Conservation (phyloP, 2,329 filamentous ascomycete genomes). For the Xylariaceae sp. region DNA sequence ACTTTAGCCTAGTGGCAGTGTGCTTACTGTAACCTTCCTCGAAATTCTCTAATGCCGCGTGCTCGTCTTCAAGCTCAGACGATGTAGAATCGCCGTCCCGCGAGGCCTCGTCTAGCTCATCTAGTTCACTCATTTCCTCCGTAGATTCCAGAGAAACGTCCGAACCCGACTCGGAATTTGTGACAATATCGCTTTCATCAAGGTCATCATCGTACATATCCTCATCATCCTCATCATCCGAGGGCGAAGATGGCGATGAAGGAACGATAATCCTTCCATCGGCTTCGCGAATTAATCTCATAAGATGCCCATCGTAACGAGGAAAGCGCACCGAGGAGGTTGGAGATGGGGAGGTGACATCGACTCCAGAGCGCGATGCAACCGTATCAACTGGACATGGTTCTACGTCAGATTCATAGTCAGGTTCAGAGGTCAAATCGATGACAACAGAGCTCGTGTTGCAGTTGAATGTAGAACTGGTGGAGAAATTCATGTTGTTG, state of each 20-base stretch:
- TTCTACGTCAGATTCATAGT: conserved; percentile 24
- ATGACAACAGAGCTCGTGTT: conserved; percentile 31
- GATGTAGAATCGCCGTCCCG: conserved; percentile 1
- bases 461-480: conserved; percentile 1
- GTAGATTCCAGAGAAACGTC: conserved; percentile 6
- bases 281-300: background rate
- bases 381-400: background rate
- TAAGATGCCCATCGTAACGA: background rate
- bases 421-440: conserved; percentile 35
- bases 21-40: conserved; percentile 29
- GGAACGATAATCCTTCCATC: background rate
- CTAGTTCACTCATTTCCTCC: conserved; percentile 13
- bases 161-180: background rate
- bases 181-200: background rate
- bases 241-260: background rate
- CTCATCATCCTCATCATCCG: conserved; percentile 15
- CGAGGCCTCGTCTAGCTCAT: background rate
- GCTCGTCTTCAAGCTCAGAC: conserved; percentile 20
- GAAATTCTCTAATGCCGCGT: conserved; percentile 9
- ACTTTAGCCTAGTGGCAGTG: background rate
- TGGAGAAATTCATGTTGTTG: background rate
- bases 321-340: background rate
- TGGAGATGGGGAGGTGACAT: background rate
- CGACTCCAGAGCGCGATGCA: background rate
- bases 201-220: no score